These are phyloP conservation scores for Gossypium bickii DNA, from an alignment of 345 rosid species.

Conservation along the genomic window DNA sequence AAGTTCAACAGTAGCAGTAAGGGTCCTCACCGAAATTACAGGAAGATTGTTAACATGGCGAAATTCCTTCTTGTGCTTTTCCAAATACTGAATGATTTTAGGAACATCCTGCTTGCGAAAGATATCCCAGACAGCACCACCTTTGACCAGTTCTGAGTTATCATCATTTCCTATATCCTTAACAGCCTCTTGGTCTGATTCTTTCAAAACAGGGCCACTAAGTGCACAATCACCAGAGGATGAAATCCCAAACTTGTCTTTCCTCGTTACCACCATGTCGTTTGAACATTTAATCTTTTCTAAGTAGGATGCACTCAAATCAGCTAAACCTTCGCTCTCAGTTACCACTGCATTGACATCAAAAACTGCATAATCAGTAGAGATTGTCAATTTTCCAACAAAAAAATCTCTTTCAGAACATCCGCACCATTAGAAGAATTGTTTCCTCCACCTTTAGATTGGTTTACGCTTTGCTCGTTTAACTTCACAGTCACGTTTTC, in stretches of 20 bases:
- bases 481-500: neutral
- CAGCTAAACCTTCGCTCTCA: constrained; percentile 3
- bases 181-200: neutral
- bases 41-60: constrained; percentile 32
- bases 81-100: constrained; percentile 34
- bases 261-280: neutral
- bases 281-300: constrained; percentile 7
- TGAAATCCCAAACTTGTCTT: neutral
- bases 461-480: neutral
- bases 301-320: neutral
- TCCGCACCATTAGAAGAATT: neutral
- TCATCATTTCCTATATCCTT: constrained; percentile 1
- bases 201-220: neutral
- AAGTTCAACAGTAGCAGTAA: neutral
- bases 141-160: constrained; percentile 10
- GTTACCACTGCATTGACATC: constrained; percentile 3
- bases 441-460: neutral
- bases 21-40: constrained; percentile 36
- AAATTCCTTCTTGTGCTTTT: constrained; percentile 39
- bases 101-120: constrained; percentile 58
- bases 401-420: neutral
- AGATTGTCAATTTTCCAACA: neutral
- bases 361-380: neutral
- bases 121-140: constrained; percentile 63
- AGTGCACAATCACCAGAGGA: neutral